Evolutionary conservation across 2,329 filamentous ascomycete genomes (phyloP).

Genomic region (Sodiomyces alkalinus): DNA sequence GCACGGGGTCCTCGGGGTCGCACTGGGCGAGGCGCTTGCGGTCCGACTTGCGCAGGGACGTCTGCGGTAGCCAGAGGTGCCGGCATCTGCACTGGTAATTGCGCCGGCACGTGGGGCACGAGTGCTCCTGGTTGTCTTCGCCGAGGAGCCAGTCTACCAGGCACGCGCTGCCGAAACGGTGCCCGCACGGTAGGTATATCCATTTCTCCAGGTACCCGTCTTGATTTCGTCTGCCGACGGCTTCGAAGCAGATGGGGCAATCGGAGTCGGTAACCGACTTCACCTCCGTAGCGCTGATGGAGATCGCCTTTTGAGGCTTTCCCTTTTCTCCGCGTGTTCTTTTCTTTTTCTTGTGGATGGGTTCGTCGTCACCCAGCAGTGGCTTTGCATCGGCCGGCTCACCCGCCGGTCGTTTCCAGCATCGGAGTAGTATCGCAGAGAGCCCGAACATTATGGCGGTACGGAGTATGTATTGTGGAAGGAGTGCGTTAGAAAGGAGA

Average conservation of each 20-base stretch:
- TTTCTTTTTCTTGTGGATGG: no score
- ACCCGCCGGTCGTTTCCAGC: no score
- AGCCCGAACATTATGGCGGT: no score
- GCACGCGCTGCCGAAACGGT: slow-evolving; percentile 26
- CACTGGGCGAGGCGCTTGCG: slow-evolving; percentile 1
- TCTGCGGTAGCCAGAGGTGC: slow-evolving; percentile 16
- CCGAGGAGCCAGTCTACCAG: slow-evolving; percentile 26
- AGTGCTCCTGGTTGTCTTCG: slow-evolving; percentile 17
- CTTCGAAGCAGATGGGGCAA: slow-evolving; percentile 28
- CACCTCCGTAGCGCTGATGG: no score
- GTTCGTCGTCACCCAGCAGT: no score
- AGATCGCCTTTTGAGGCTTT: no score
- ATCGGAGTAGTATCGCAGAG: no score
- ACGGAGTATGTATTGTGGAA: no score
- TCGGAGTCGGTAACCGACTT: slow-evolving; percentile 7
- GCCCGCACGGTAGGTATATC: slow-evolving; percentile 25
- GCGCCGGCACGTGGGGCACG: slow-evolving; percentile 24
- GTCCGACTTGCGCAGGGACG: slow-evolving; percentile 3
- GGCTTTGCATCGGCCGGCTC: no score
- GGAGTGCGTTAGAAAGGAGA: no score
- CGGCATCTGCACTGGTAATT: slow-evolving; percentile 15
- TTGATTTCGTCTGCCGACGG: slow-evolving; percentile 19
- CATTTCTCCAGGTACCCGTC: slow-evolving; percentile 23
- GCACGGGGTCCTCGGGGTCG: slow-evolving; percentile 1
- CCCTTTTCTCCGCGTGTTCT: no score